phyloP scores from a whole-genome alignment of 148 eudicot genomes.

The Rhododendron simsii region DNA sequence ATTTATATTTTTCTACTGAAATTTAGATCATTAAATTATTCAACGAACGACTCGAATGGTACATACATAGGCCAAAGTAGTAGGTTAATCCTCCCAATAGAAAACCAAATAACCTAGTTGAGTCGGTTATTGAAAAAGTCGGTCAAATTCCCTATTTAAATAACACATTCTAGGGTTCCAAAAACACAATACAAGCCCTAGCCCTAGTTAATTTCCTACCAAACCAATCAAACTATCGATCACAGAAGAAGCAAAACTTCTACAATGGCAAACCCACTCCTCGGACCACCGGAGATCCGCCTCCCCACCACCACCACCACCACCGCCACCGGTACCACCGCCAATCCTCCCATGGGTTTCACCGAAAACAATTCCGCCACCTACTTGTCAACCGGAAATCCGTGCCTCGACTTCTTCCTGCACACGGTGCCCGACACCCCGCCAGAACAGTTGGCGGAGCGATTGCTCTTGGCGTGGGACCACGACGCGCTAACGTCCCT shows the following conservation, averaged over 20 bases:
- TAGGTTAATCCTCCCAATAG: neutral
- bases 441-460: neutral
- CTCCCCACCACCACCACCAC: too few relatives aligned
- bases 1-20: too few relatives aligned
- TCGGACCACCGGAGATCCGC: neutral
- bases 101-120: neutral
- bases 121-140: neutral
- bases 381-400: neutral
- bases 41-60: too few relatives aligned
- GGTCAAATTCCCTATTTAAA: neutral
- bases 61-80: too few relatives aligned
- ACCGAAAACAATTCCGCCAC: conserved; percentile 22
- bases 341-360: conserved; percentile 1
- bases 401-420: neutral
- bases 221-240: neutral
- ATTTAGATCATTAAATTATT: too few relatives aligned
- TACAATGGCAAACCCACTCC: neutral
- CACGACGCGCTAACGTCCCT: neutral
- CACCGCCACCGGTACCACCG: neutral
- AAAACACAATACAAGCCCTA: neutral
- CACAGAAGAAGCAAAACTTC: neutral
- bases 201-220: neutral
- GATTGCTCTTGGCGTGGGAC: neutral
- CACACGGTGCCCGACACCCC: neutral
- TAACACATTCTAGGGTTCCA: neutral